Base-by-base conservation (phyloP, 2,329 filamentous ascomycete species). In the Neoscytalidium dimidiatum region DNA sequence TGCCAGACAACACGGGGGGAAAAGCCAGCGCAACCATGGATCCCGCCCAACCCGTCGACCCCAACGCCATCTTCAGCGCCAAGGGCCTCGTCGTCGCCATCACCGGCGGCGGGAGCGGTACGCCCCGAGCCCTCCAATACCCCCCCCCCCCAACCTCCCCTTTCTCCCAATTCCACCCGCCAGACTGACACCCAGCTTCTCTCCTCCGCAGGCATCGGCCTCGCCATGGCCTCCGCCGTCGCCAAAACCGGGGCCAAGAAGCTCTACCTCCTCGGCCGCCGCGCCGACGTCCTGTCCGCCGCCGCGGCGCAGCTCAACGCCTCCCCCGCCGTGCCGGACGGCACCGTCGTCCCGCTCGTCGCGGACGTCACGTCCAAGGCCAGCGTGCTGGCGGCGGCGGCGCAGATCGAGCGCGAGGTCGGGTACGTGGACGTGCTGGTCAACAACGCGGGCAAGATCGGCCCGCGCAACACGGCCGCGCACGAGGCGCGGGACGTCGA, bases 341-440 rank as follows among this genome's bases (percentile, higher is more conserved):
- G 66, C 23, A 66, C 72, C 46, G 73, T 84, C 62, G 72, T 75
- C 31, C 75, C 81, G 1, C 73, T 84, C 44, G 71, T 78, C 64
- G 79, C 78, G 68, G 79, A 82, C 64, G 78, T 83, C 1, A 79
- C 23, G 14, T 17, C 62, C 78, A 78, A 77, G 28, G 68, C 72
- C 0, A 81, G 80, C 13, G 71, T 84, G 28, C 71, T 75, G 17
- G 69, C 69, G 4, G 80, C 78, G 3, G 82, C 80, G 13, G 72
- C 75, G n/a, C 71, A 73, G 1, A 78, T 85, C 51, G 73, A 77
- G 5, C 67, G 72, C 6, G 79, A 84, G 26, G 71, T 71, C 3
- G 80, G 79, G 43, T 78, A 83, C 68, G 78, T 86, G 64, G 83
- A 86, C 69, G 77, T 85, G 23, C 74, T 85, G 0, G 77, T 85